These are phyloP conservation scores for Jamesozyma rosinii DNA, from an alignment of 805 yeast genomes.

Conservation along the genomic window DNA sequence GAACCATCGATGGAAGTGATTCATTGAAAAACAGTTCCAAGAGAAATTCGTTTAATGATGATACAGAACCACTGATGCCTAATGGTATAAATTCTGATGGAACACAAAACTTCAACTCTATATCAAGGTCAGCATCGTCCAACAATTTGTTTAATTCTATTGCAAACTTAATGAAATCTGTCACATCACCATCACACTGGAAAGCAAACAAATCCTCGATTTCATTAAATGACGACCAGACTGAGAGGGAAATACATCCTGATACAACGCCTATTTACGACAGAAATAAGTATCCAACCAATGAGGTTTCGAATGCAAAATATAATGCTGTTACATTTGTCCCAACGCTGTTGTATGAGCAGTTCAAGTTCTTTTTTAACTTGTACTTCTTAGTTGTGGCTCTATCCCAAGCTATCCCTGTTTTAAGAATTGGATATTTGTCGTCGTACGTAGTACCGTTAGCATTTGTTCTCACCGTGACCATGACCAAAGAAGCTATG, in stretches of 20 bases:
- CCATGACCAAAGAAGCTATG: constrained; percentile 91
- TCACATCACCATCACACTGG: constrained; percentile 3
- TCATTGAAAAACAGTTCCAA: constrained; percentile 1
- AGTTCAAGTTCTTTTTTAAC: constrained; percentile 93
- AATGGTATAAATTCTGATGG: background rate
- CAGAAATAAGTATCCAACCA: constrained; percentile 42
- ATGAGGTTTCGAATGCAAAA: constrained; percentile 88
- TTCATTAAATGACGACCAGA: constrained; percentile 19
- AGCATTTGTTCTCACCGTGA: constrained; percentile 83
- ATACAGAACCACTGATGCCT: constrained; percentile 12
- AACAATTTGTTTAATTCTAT: constrained; percentile 2
- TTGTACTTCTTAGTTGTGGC: constrained; percentile 88
- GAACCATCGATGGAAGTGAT: constrained; percentile 12
- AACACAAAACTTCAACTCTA: background rate
- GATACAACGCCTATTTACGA: constrained; percentile 33
- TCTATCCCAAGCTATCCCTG: constrained; percentile 83
- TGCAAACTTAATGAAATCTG: background rate
- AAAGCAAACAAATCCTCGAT: constrained; percentile 7
- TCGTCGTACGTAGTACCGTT: constrained; percentile 90
- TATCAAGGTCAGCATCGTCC: constrained; percentile 2
- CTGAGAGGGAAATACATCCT: constrained; percentile 37
- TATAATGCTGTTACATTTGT: constrained; percentile 80
- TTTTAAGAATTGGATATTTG: constrained; percentile 82
- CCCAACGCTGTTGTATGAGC: constrained; percentile 86
- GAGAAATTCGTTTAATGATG: constrained; percentile 16